phyloP scores from a whole-genome alignment of 495 filamentous ascomycete genomes.

The Aspergillus asperescens region DNA sequence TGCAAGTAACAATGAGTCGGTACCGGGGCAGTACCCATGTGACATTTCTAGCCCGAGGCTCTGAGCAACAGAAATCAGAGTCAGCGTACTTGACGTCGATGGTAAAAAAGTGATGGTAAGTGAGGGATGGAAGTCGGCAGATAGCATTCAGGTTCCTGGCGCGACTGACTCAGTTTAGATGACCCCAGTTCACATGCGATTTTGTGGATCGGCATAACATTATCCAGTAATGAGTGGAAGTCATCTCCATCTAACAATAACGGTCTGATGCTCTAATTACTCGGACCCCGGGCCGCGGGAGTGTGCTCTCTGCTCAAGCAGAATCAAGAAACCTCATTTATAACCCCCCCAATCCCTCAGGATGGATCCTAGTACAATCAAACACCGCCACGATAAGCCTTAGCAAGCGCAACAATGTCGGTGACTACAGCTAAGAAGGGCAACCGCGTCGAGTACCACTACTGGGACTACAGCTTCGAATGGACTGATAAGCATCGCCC shows the following conservation, averaged over 20 bases:
- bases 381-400: too few species aligned
- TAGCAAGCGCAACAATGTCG: too few species aligned
- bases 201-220: neutral
- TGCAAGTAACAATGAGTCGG: slow-evolving; percentile 20
- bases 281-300: slow-evolving; percentile 8
- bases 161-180: neutral
- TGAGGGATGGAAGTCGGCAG: too few species aligned
- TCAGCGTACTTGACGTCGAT: slow-evolving; percentile 33
- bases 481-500: slow-evolving; percentile 63
- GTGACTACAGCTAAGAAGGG: slow-evolving; percentile 2
- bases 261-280: neutral
- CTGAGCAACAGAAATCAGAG: too few species aligned
- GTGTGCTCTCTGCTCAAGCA: neutral
- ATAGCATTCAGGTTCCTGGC: neutral
- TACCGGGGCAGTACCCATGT: too few species aligned
- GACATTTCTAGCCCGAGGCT: too few species aligned
- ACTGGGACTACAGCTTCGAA: slow-evolving; percentile 65
- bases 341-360: too few species aligned
- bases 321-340: neutral
- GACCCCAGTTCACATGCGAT: slow-evolving; percentile 4
- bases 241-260: too few species aligned
- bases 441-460: slow-evolving; percentile 25
- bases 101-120: slow-evolving; percentile 52
- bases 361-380: too few species aligned
- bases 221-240: too few species aligned